Percentiles rank a stretch among this genome's conserved stretches.
These are phyloP conservation scores for Schizosaccharomyces versatilis DNA, from an alignment of 1,139 yeast genomes.

Conservation along the genomic window DNA sequence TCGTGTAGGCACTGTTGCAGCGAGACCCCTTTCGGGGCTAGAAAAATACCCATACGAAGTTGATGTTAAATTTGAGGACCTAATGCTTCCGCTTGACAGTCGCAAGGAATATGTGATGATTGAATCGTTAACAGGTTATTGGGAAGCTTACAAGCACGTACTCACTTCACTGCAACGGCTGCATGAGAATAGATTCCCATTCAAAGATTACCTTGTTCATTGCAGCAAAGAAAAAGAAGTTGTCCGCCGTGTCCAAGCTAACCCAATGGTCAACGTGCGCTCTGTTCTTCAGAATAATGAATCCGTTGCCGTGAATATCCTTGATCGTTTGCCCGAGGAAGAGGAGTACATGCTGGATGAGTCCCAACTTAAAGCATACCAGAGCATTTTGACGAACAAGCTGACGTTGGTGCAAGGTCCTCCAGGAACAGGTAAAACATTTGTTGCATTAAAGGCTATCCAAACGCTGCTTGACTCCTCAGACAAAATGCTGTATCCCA, in stretches of 20 bases:
- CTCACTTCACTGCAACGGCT: not conserved
- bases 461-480: not conserved
- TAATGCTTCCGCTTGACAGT: not conserved
- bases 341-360: not conserved
- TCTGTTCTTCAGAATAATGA: not conserved
- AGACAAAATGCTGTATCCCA: not conserved
- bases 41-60: not conserved
- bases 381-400: not conserved
- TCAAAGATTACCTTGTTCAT: not conserved
- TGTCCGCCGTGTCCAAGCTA: not conserved
- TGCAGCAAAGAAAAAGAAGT: not conserved
- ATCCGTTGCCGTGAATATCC: not conserved
- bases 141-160: conserved; percentile 2
- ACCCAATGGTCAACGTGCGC: not conserved
- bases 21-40: not conserved
- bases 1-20: not conserved
- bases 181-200: not conserved
- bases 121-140: not conserved
- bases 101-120: not conserved
- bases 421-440: conserved; percentile 97
- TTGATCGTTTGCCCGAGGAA: not conserved
- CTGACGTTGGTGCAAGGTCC: conserved; percentile 55
- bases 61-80: not conserved
- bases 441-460: conserved; percentile 36
- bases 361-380: conserved; percentile 1